phyloP scores from a whole-genome alignment of 768 basidiomycete genomes.

The Polyporus arcularius region DNA sequence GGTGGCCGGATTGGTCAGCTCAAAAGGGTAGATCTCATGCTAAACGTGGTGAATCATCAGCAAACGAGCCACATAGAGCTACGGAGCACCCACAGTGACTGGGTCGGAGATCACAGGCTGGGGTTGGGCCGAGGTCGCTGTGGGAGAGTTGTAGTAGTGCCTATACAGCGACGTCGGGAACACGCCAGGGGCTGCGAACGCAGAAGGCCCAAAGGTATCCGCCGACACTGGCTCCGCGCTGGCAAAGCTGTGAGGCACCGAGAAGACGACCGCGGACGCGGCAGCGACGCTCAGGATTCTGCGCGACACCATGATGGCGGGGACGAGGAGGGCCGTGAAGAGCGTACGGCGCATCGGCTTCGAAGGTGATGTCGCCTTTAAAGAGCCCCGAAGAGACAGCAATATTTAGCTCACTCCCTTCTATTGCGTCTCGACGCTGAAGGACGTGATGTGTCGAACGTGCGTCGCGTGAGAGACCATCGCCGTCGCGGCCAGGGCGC shows the following conservation, averaged over 20 bases:
- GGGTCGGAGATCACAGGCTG: conserved; percentile 81
- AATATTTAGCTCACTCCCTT: conserved; percentile 13
- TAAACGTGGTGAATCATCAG: conserved; percentile 25
- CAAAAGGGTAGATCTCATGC: conserved; percentile 59
- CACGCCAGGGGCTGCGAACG: conserved; percentile 58
- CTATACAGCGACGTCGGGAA: conserved; percentile 68
- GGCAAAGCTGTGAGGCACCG: not conserved
- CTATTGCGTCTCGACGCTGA: not conserved
- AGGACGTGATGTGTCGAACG: conserved; percentile 11
- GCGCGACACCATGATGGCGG: conserved; percentile 9
- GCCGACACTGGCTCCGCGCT: conserved; percentile 3
- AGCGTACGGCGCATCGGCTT: conserved; percentile 1
- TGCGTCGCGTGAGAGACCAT: conserved; percentile 11
- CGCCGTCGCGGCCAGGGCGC: not conserved
- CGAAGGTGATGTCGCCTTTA: conserved; percentile 1
- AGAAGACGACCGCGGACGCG: conserved; percentile 9
- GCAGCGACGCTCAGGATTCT: conserved; percentile 8
- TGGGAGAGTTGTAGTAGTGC: conserved; percentile 73
- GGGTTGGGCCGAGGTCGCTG: conserved; percentile 68
- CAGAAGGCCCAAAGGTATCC: conserved; percentile 37
- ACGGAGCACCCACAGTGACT: conserved; percentile 46
- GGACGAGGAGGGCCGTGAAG: not conserved
- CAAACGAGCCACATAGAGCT: not conserved
- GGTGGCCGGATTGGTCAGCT: conserved; percentile 61
- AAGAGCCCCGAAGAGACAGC: not conserved